Percentiles rank a stretch among this genome's conserved stretches.
Evolutionary conservation across 2,329 filamentous ascomycete species (phyloP).

Genomic region (Aspergillus fumigatus): DNA sequence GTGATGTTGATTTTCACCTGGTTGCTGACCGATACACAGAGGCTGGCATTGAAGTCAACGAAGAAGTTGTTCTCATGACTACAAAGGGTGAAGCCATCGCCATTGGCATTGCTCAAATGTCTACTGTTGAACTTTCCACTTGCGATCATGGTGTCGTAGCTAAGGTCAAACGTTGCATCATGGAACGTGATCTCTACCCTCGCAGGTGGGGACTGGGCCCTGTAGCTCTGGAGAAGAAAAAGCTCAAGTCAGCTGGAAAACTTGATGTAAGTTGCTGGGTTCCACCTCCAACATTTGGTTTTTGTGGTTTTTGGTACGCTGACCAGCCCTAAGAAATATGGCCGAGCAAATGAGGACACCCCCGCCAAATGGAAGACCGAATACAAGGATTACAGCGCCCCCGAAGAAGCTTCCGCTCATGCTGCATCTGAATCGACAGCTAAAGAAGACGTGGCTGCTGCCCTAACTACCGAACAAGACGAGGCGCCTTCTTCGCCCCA

Average conservation of each 20-base stretch:
- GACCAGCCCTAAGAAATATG: constrained; percentile 65
- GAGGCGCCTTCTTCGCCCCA: constrained; percentile 25
- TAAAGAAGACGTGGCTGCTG: constrained; percentile 31
- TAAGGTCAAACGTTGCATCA: constrained; percentile 99
- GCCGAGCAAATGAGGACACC: constrained; percentile 85
- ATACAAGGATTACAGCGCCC: constrained; percentile 82
- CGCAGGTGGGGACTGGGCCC: constrained; percentile 94
- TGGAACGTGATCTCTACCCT: constrained; percentile 98
- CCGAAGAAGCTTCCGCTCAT: constrained; percentile 41
- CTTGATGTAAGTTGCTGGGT: constrained; percentile 61
- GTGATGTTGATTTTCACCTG: neutral
- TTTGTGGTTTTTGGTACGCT: constrained; percentile 20
- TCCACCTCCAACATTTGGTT: neutral
- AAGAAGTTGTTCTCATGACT: constrained; percentile 97
- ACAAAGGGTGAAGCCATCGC: constrained; percentile 99
- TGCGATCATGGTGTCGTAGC: constrained; percentile 97
- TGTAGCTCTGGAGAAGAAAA: constrained; percentile 95
- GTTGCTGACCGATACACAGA: constrained; percentile 50
- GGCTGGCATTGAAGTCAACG: constrained; percentile 83
- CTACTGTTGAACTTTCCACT: constrained; percentile 90
- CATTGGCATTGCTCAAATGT: constrained; percentile 95
- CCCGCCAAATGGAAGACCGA: constrained; percentile 87
- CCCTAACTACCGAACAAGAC: constrained; percentile 20
- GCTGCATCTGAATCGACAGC: constrained; percentile 43
- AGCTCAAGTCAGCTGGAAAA: constrained; percentile 96